Conservation (phyloP, 495 filamentous ascomycete genomes). For the Acidiella bohemica region DNA sequence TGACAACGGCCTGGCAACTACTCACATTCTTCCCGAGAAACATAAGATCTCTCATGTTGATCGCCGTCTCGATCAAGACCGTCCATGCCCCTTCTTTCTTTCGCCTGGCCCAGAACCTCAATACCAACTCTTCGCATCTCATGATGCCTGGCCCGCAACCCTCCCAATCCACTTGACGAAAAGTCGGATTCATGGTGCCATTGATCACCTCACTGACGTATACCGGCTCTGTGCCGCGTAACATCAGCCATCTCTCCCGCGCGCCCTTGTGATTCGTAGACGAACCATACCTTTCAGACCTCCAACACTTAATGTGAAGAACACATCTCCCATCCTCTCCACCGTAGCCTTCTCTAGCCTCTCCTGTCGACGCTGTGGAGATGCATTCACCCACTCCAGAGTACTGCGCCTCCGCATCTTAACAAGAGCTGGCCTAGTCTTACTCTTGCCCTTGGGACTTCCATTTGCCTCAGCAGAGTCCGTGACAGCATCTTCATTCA, state of each 20-base stretch:
- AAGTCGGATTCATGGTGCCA: conserved; percentile 77
- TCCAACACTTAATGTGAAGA: conserved; percentile 64
- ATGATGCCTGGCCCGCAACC: conserved; percentile 51
- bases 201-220: conserved; percentile 80
- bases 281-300: conserved; percentile 23
- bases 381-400: conserved; percentile 51
- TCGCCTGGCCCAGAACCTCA: conserved; percentile 68
- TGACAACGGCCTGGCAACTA: too few species aligned
- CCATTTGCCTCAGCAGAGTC: conserved; percentile 11
- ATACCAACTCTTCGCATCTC: conserved; percentile 45
- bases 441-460: conserved; percentile 6
- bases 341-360: conserved; percentile 60
- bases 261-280: neutral
- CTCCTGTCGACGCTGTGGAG: conserved; percentile 54
- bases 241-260: neutral
- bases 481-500: conserved; percentile 4
- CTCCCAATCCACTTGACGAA: conserved; percentile 72
- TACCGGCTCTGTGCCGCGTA: conserved; percentile 42
- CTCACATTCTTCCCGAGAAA: conserved; percentile 60
- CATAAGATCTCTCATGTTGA: conserved; percentile 57
- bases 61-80: conserved; percentile 55
- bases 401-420: conserved; percentile 52
- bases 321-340: conserved; percentile 67
- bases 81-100: conserved; percentile 43
- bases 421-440: conserved; percentile 8